Percentiles rank a stretch among this genome's conserved stretches.
phyloP scores from a whole-genome alignment of 225 moss, liverwort and hornwort species.

The Bryoerythrophyllum caledonicum region DNA sequence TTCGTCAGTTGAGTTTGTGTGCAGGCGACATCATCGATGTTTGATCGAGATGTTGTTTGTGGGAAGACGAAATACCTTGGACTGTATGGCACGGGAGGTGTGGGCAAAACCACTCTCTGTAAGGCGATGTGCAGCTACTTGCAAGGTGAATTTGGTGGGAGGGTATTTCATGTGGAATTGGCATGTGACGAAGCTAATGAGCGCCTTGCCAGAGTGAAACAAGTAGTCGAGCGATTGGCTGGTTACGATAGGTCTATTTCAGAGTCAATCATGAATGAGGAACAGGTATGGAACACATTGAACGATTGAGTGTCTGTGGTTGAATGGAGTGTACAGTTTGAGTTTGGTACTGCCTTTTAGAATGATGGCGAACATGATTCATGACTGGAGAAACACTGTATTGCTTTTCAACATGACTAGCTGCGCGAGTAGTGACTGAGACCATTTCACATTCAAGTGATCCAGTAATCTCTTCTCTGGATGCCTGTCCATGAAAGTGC shows the following conservation, averaged over 20 bases:
- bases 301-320: background rate
- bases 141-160: background rate
- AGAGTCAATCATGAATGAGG: background rate
- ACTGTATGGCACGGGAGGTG: background rate
- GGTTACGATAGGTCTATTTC: background rate
- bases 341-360: background rate
- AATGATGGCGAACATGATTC: background rate
- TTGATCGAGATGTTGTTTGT: background rate
- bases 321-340: background rate
- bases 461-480: background rate
- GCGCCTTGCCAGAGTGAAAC: background rate
- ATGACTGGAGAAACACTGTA: background rate
- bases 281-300: background rate
- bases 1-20: background rate
- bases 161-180: background rate
- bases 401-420: no score
- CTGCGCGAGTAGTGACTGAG: background rate
- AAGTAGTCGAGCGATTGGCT: background rate
- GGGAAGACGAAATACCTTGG: background rate
- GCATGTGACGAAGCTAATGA: background rate
- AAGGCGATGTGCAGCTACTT: background rate
- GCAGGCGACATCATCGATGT: background rate
- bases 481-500: background rate
- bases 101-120: background rate
- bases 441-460: background rate